Base-by-base conservation (phyloP, 2,329 filamentous ascomycete species). In the Scedosporium dehoogii region DNA sequence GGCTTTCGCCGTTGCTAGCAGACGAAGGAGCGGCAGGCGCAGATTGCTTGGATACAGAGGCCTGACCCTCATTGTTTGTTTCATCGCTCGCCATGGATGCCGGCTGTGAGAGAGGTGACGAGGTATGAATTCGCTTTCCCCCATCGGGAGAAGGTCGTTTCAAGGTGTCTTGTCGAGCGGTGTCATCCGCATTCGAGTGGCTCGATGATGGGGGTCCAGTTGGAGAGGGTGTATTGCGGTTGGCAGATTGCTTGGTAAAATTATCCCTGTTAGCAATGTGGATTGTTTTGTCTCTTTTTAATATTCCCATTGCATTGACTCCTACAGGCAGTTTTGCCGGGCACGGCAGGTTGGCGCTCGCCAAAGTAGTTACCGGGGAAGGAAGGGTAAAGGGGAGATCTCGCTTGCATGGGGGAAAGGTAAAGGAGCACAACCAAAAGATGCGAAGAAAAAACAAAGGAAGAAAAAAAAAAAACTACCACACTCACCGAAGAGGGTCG, bases 91-190 rank as follows among this genome's bases (percentile, higher is more conserved):
- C 82, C 81, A 86, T 87, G 51, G 80, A 84, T 69, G 84, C 80
- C 68, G 88, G 87, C 72, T 87, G 86, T 6, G 90, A 92, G 59
- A 92, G 78, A 62, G 90, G 89, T 58, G 90, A 92, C 4, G 89
- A 86, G 69, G 82, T 88, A 65, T 77, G 79, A 59, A 82, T 75
- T 70, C 88, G 83, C 75, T 90, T 91, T 62, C 77, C 76, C 63
- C 83, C 83, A 77, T 90, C 87, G 69, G 85, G 85, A 61, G 87
- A 89, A 66, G 77, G 81, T 69, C 86, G 72, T 71, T 81, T 81
- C 51, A 78, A 72, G 69, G 82, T 76, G 69, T 87, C 84, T 67
- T 79, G 79, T 21, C 61, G 16, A 41, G 58, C 33, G 23, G 42
- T 55, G 48, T 59, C 42, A 21, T 57, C 56, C 18, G 21, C 33